Base-by-base conservation (phyloP, 257 asterid species). In the Ilex aquifolium region DNA sequence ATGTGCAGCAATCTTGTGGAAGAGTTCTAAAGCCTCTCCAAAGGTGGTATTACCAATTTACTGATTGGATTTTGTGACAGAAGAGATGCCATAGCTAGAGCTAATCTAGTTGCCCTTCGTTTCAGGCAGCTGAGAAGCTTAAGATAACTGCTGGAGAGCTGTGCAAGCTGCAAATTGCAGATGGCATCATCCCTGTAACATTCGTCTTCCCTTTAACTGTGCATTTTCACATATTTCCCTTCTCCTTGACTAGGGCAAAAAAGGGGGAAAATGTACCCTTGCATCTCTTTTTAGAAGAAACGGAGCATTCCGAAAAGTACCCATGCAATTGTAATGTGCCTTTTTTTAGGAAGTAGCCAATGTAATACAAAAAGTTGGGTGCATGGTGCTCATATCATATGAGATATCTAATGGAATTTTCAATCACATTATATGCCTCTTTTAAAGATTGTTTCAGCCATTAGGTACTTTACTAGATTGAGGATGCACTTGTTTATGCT, bases 101-200 rank as follows among this genome's bases (percentile, higher is more conserved):
- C 79, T 63, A 64, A 54, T 56, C 74, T 63, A 70, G 27, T 16
- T 61, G 49, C 44, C 67, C 62, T 57, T 32, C 58, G 48, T 76
- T 88, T 71, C 95, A 92, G 99, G 99, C 99, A 44, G 99, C 99
- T 72, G 79, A 85, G 79, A 83, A 79, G 87, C 94, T 92, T 61
- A 92, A 69, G 83, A 92, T 89, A 68, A 92, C 99, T 60, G 91
- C 99, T 42, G 32, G 51, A 17, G 96, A 85, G 72, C 84, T 91
- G 64, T 68, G 76, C 69, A 83, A 70, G 80, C 85, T 92, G 69
- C 69, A 79, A 70, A 68, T 92, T 68, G 72, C 77, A 63, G 99
- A 92, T 65, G 94, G 87, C 52, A 63, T 82, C 76, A 83, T 92
- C 69, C 90, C 97, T 62, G 97, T 92, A 92, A 81, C 73, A 78